Base-by-base conservation (phyloP, 129 eudicot genomes). In the Chrysanthemum makinoi region DNA sequence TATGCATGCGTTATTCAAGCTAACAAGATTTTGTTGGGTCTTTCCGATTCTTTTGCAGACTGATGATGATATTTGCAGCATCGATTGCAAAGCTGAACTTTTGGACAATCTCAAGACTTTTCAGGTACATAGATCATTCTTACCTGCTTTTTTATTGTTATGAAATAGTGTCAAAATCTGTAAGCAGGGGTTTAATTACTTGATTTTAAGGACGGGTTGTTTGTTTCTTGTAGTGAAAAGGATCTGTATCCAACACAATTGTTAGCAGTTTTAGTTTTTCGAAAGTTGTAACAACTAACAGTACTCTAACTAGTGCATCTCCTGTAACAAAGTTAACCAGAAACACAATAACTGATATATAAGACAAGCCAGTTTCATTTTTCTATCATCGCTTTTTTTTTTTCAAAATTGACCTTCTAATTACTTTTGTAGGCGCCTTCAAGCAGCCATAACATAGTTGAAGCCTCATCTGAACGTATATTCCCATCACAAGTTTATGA, bases 11-110 rank as follows among this genome's bases (percentile, higher is more conserved):
- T 0, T 22, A 33, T 44, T 33, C 39, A 8, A 51, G 24, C 52
- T 28, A 22, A 10, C 20, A 58, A 1, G 16, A 22, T 24, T 16
- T 24, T 55, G 14, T 52, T 68, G 19, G 62, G 26, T 69, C 46
- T 9, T 76, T 1, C 65, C 20, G 22, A 2, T 67, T 44, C 53
- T 35, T 65, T 48, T 59, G 20, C 72, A 91, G 98, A 92, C 98
- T 2, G 83, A 92, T 72, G 95, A 92, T 77, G 96, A 89, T 62
- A 75, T 92, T 47, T 92, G 98, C 82, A 92, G 96, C 85, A 89
- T 79, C 62, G 91, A 92, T 70, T 92, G 96, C 81, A 92, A 92
- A 86, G 67, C 79, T 67, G 88, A 88, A 76, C 76, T 92, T 73
- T 60, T 89, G 72, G 81, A 86, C 62, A 89, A 81, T 67, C 75